Conservation (phyloP, 2,329 filamentous ascomycete species). For the Ceratocystis albifundus region DNA sequence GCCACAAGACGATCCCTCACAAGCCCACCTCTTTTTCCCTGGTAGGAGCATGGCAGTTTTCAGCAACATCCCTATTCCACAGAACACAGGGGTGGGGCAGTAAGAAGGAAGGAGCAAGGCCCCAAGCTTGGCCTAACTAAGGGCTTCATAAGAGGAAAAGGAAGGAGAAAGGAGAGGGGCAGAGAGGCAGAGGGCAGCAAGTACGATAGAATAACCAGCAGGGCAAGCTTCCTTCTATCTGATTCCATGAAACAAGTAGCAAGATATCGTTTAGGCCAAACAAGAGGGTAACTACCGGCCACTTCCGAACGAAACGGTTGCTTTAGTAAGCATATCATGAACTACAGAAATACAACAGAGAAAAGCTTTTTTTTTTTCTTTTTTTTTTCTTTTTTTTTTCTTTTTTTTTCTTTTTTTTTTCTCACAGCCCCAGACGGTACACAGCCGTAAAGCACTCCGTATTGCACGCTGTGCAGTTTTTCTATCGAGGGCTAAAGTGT, state of each 20-base stretch:
- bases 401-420: too few relatives aligned
- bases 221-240: not conserved
- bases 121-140: not conserved
- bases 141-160: not conserved
- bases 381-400: too few relatives aligned
- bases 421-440: too few relatives aligned
- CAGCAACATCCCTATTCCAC: not conserved
- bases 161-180: not conserved
- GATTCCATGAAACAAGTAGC: not conserved
- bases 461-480: too few relatives aligned
- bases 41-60: slow-evolving; percentile 2
- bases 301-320: not conserved
- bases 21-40: not conserved
- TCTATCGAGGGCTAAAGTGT: not conserved
- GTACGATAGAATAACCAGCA: too few relatives aligned
- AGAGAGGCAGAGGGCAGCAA: not conserved
- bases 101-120: not conserved
- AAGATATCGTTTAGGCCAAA: not conserved
- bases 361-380: too few relatives aligned
- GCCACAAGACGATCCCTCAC: not conserved
- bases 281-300: not conserved
- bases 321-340: not conserved
- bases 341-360: too few relatives aligned
- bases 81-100: not conserved
- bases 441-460: too few relatives aligned